Percentiles rank a stretch among this genome's conserved stretches.
Conservation (phyloP, 768 basidiomycete species). For the Russula ochroleuca region DNA sequence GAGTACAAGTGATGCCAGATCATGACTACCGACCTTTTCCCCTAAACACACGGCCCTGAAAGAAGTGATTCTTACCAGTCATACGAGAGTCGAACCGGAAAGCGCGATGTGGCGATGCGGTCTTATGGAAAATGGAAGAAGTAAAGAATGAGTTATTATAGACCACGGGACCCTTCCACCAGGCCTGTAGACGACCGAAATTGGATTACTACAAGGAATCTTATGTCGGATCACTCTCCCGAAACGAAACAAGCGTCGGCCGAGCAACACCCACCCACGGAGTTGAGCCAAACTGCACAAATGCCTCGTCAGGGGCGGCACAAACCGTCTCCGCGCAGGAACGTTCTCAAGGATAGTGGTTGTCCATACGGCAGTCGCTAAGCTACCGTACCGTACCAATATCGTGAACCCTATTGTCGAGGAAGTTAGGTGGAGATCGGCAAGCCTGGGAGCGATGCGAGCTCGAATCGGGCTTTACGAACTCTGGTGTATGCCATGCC, state of each 20-base stretch:
- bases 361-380: not conserved
- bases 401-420: not conserved
- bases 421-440: not conserved
- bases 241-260: conserved; percentile 8
- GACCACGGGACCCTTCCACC: not conserved
- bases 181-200: not conserved
- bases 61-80: not conserved
- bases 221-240: not conserved
- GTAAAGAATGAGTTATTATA: not conserved
- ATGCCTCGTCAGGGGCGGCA: not conserved
- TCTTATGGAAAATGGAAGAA: not conserved
- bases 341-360: not conserved
- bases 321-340: not conserved
- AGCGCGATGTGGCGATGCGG: not conserved
- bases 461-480: not conserved
- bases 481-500: no score
- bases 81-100: not conserved
- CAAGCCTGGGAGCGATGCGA: not conserved
- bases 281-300: not conserved
- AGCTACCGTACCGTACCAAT: not conserved
- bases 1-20: not conserved
- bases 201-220: no score
- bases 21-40: not conserved
- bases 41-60: no score
- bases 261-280: not conserved